Evolutionary conservation across 306 rosid species (phyloP).

Genomic region (Citrullus amarus): DNA sequence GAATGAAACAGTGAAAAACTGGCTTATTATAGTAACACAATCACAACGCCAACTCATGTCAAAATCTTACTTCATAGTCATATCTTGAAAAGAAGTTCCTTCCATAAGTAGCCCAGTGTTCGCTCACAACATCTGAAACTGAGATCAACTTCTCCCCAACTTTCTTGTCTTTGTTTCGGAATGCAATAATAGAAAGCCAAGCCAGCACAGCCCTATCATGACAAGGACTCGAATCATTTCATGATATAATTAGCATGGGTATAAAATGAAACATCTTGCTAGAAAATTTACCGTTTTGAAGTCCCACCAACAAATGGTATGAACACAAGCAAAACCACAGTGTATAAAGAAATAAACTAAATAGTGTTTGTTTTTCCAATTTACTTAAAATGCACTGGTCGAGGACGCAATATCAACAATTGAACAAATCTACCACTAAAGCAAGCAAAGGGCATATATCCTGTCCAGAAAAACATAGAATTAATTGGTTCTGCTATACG

Average conservation of each 20-base stretch:
- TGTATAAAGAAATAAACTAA: background rate
- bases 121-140: slow-evolving; percentile 69
- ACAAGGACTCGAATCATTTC: background rate
- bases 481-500: background rate
- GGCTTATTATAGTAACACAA: background rate
- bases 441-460: background rate
- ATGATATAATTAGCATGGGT: background rate
- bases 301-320: background rate
- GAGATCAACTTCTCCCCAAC: slow-evolving; percentile 69
- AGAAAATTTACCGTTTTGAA: background rate
- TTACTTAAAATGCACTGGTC: background rate
- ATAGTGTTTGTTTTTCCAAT: background rate
- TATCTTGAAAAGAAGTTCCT: slow-evolving; percentile 92
- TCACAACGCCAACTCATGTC: background rate
- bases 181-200: slow-evolving; percentile 89
- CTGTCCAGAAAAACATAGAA: background rate
- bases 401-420: background rate
- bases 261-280: background rate
- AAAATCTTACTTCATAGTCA: slow-evolving; percentile 65
- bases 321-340: background rate
- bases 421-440: background rate
- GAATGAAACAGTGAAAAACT: slow-evolving; percentile 6
- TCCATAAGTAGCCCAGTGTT: slow-evolving; percentile 90
- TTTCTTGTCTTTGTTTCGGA: slow-evolving; percentile 75
- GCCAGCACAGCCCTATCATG: slow-evolving; percentile 88